Evolutionary conservation across 192 early-diverging fungal species (phyloP), one percentile per base, ranked within the genome.

Genomic region (Rhizoclosmatium globosum): DNA sequence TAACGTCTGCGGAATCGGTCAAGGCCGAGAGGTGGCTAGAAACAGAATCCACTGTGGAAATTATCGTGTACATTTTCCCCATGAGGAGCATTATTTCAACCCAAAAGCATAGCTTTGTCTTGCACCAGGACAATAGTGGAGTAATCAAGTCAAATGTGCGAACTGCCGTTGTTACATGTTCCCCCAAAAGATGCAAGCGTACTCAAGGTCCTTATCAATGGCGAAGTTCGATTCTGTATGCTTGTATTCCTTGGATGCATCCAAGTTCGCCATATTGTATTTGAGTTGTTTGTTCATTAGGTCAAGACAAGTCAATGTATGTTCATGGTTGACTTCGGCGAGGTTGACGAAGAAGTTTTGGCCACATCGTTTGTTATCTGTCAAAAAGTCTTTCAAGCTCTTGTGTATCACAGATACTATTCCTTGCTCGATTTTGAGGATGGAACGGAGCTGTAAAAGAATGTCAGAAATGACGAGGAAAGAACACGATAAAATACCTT

Each of bases 341-440:
- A 47, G 38, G 9, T 13, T 7, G 38, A 41, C 9, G 68, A 1
- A 21, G 45, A 47, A 21, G 17, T 45, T 11, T 2, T 48, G 19
- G 0, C 38, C 68, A 44, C 17, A 68, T 47, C 72, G 64, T 2
- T 7, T 11, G 1, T 72, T n/a, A 43, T 78, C 66, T 21, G 41
- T 57, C 31, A 78, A 44, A 47, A 42, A 64, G 47, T 78, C 77
- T 2, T 77, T 47, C 6, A 78, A 15, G 53, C 58, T 65, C 0
- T 78, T 78, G 71, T 78, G 77, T 7, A 78, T 78, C 13, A 74
- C 39, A 7, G 72, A 23, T 2, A 68, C 64, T 13, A 46, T 31
- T 23, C n/a, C 47, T 21, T 41, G 45, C 2, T 69, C 68, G 45
- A 74, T 65, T 15, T 31, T 74, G 64, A 74, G 58, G 1, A 74